Evolutionary conservation across 169 alveolate genomes (phyloP).

Genomic region (Sarcocystis neurona): DNA sequence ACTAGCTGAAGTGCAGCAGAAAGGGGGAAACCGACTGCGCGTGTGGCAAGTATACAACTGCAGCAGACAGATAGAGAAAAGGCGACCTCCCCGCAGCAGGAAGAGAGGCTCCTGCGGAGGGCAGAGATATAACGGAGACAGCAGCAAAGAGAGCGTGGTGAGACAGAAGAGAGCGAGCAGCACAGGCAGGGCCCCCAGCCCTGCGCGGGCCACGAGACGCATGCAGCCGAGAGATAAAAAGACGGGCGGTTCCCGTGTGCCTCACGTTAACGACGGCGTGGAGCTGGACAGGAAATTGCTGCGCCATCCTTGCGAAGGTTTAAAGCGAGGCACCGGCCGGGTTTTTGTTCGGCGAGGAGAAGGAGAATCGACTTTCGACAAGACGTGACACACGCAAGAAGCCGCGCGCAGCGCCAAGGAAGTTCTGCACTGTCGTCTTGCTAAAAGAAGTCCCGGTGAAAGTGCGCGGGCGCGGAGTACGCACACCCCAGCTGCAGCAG

Average conservation of each 20-base stretch:
- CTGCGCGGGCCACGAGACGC: not conserved
- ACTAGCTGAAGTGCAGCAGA: no score
- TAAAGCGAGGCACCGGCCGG: no score
- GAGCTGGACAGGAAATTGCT: slow-evolving; percentile 66
- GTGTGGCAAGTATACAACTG: no score
- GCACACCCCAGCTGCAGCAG: no score
- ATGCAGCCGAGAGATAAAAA: not conserved
- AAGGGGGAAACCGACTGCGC: no score
- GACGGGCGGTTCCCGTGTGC: not conserved
- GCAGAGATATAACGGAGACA: not conserved
- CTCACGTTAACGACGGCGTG: slow-evolving; percentile 63
- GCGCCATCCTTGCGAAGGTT: slow-evolving; percentile 56
- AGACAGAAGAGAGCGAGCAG: not conserved
- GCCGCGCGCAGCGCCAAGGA: not conserved
- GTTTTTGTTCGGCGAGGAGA: not conserved
- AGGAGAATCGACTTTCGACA: not conserved
- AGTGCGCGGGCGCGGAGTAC: no score
- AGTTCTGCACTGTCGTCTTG: not conserved
- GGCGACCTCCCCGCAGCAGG: not conserved
- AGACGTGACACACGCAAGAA: not conserved
- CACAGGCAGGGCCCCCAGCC: not conserved
- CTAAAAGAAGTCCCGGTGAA: not conserved
- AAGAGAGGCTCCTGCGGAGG: not conserved
- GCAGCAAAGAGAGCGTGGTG: not conserved
- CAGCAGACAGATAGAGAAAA: not conserved